These are phyloP conservation scores for Luffa acutangula DNA, from an alignment of 306 rosid species.

Conservation along the genomic window DNA sequence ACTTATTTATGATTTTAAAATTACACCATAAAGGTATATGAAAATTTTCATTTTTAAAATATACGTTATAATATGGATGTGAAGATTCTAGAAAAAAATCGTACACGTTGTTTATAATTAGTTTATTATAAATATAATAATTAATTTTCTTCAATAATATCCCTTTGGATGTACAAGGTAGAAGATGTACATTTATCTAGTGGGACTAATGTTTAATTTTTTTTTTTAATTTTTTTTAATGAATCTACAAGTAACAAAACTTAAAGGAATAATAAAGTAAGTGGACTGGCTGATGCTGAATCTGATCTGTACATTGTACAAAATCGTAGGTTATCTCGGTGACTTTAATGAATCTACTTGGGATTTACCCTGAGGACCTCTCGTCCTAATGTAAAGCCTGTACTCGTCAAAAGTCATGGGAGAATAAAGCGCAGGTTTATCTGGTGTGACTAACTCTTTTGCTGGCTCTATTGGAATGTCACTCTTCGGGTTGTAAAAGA, in stretches of 20 bases:
- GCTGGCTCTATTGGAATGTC: constrained; percentile 63
- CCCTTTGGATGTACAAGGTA: background rate
- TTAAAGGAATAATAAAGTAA: background rate
- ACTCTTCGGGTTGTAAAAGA: constrained; percentile 89
- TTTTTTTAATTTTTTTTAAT: background rate
- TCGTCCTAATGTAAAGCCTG: constrained; percentile 65
- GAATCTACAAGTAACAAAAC: background rate
- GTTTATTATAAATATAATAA: background rate
- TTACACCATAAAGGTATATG: background rate
- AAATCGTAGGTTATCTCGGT: constrained; percentile 3
- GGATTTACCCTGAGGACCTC: constrained; percentile 72
- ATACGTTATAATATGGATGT: background rate
- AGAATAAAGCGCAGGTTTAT: constrained; percentile 43
- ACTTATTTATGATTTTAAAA: background rate
- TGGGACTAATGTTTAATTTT: background rate
- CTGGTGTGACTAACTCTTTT: constrained; percentile 38
- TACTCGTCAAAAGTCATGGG: constrained; percentile 85
- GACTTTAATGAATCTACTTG: constrained; percentile 67
- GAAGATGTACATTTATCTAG: background rate
- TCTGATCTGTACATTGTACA: background rate
- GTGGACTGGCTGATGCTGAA: background rate
- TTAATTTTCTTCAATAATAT: no score
- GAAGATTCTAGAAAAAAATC: background rate
- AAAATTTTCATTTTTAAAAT: background rate
- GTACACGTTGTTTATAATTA: background rate